Percentiles rank a stretch among this genome's conserved stretches.
These are phyloP conservation scores for Peribolospora kevripleyi DNA, from an alignment of 768 basidiomycete species.

Conservation along the genomic window DNA sequence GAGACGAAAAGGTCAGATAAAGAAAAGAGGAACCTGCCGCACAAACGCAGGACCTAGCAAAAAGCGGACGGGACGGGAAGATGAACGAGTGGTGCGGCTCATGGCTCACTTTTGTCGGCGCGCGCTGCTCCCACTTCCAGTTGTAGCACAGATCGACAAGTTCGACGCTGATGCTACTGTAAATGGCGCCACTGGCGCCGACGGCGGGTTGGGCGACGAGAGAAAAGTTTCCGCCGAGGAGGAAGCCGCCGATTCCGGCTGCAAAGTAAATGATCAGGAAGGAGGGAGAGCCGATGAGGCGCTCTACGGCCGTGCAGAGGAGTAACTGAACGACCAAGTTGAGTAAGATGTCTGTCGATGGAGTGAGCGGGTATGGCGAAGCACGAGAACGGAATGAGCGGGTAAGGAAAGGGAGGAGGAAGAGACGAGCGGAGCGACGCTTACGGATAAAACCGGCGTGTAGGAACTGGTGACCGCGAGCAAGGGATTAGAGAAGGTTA, in stretches of 20 bases:
- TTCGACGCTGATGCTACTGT: constrained; percentile 54
- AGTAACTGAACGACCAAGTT: constrained; percentile 75
- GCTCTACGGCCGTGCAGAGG: constrained; percentile 25
- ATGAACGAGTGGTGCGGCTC: not conserved
- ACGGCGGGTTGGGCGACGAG: constrained; percentile 67
- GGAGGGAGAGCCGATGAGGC: constrained; percentile 44
- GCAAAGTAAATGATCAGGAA: constrained; percentile 71
- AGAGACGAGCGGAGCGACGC: too few relatives aligned
- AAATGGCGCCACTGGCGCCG: constrained; percentile 82
- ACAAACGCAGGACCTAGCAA: constrained; percentile 5
- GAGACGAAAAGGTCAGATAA: constrained; percentile 30
- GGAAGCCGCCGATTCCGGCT: constrained; percentile 78
- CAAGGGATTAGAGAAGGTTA: constrained; percentile 28
- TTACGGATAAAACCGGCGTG: constrained; percentile 74
- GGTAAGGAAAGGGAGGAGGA: too few relatives aligned
- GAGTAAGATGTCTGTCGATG: constrained; percentile 32
- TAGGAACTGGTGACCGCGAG: constrained; percentile 24
- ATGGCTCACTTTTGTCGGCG: not conserved
- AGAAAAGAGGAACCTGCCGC: not conserved
- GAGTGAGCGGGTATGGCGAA: too few relatives aligned
- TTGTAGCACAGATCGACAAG: not conserved
- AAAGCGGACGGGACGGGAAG: constrained; percentile 11
- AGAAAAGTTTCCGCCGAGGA: constrained; percentile 80
- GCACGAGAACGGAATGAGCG: too few relatives aligned
- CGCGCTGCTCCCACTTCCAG: too few relatives aligned